Percentiles rank a stretch among this genome's conserved stretches.
These are phyloP conservation scores for Backusella parvicylindrica DNA, from an alignment of 192 early-diverging fungal genomes.

Conservation along the genomic window DNA sequence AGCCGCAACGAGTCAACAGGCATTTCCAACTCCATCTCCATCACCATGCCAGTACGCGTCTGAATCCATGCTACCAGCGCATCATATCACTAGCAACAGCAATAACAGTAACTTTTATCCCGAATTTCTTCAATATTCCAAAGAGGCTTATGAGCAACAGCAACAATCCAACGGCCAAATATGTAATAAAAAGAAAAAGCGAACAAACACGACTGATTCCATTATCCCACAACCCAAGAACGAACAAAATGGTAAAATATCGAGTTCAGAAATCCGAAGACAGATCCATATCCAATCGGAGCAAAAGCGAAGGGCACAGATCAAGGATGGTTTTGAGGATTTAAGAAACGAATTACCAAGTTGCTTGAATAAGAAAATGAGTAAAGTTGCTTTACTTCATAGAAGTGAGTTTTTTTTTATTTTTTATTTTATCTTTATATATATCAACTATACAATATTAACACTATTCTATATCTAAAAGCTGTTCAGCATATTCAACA, in stretches of 20 bases:
- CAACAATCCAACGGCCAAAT: background rate
- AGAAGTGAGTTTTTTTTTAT: constrained; percentile 13
- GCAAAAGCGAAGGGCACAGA: constrained; percentile 32
- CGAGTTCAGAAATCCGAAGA: constrained; percentile 22
- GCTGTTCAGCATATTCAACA: constrained; percentile 42
- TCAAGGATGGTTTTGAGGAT: constrained; percentile 41
- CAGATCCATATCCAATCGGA: constrained; percentile 33
- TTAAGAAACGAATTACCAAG: constrained; percentile 32
- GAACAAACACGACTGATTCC: constrained; percentile 1
- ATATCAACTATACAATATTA: background rate
- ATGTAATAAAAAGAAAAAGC: background rate
- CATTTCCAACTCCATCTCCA: constrained; percentile 9
- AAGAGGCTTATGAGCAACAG: constrained; percentile 22
- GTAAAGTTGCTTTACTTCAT: constrained; percentile 34
- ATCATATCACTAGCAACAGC: background rate
- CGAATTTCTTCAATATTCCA: constrained; percentile 25
- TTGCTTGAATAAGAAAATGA: constrained; percentile 36
- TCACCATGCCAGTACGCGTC: constrained; percentile 2
- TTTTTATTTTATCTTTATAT: background rate
- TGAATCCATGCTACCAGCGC: background rate
- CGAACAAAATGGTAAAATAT: background rate
- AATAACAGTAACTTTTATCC: constrained; percentile 14
- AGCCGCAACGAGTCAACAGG: background rate
- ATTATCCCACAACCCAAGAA: background rate
- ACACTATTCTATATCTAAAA: background rate